phyloP scores from a whole-genome alignment of 164 flowering plant species.

The Dillenia turbinata region DNA sequence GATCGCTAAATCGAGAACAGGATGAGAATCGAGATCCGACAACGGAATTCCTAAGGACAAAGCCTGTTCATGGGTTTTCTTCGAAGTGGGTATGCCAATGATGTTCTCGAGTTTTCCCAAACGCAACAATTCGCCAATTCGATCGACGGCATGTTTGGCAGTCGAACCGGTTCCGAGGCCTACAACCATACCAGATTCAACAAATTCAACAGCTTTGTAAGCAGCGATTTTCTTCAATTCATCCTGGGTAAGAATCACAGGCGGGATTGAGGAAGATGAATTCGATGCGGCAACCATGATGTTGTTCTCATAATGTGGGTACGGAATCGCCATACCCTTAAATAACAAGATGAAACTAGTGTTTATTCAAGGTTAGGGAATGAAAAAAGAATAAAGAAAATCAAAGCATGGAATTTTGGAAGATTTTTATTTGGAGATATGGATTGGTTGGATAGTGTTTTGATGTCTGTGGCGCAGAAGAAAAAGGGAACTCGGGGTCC shows the following conservation, averaged over 20 bases:
- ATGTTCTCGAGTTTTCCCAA: conserved; percentile 68
- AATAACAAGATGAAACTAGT: too few species aligned
- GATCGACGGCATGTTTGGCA: conserved; percentile 65
- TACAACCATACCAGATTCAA: conserved; percentile 88
- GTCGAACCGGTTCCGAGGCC: conserved; percentile 99
- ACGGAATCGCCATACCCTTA: conserved; percentile 41
- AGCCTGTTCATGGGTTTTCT: conserved; percentile 69
- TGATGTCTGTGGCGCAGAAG: too few species aligned
- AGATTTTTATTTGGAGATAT: too few species aligned
- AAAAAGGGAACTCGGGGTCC: too few species aligned
- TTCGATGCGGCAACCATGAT: conserved; percentile 12
- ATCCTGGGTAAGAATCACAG: conserved; percentile 55
- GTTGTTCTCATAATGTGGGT: conserved; percentile 26
- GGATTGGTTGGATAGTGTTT: too few species aligned
- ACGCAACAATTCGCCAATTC: conserved; percentile 61
- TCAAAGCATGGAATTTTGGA: too few species aligned
- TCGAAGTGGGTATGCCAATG: conserved; percentile 85
- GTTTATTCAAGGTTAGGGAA: too few species aligned
- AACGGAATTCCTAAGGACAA: conserved; percentile 66
- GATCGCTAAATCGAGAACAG: conserved; percentile 71
- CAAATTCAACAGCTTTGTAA: conserved; percentile 81
- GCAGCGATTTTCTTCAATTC: conserved; percentile 85
- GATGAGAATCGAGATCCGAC: conserved; percentile 73
- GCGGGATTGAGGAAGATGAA: conserved; percentile 15
- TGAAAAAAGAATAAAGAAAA: too few species aligned